Conservation (phyloP, 768 basidiomycete genomes). For the Trichaptum fuscoviolaceum region DNA sequence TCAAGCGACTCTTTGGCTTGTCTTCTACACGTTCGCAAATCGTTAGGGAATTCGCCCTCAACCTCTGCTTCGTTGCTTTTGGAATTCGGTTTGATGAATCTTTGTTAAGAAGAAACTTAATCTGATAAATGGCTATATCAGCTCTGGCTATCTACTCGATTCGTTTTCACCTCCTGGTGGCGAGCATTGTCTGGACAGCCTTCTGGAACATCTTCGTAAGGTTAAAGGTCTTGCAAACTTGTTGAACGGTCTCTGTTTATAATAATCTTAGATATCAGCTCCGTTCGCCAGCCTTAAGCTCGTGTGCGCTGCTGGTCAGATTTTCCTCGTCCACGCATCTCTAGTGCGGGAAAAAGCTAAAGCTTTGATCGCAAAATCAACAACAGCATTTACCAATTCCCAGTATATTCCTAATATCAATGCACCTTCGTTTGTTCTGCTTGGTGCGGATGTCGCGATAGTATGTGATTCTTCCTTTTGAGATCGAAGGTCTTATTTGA, state of each 20-base stretch:
- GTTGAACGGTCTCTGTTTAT: background rate
- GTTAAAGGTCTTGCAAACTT: background rate
- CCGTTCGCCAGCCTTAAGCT: background rate
- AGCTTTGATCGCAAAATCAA: background rate
- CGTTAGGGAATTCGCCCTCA: background rate
- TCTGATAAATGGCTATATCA: background rate
- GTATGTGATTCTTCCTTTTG: background rate
- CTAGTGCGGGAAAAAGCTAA: background rate
- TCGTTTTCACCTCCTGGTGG: conserved; percentile 2
- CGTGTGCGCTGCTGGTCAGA: background rate
- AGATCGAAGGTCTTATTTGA: background rate
- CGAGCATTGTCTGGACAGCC: background rate
- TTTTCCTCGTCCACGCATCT: conserved; percentile 1
- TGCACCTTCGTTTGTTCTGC: background rate
- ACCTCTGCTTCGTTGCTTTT: conserved; percentile 1
- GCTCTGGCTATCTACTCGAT: conserved; percentile 1
- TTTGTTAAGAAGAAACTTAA: too few relatives aligned
- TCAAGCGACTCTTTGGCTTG: background rate
- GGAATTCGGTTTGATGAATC: background rate
- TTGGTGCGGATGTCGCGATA: background rate
- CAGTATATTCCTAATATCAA: background rate
- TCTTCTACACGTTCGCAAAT: background rate
- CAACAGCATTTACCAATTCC: background rate
- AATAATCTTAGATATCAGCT: background rate
- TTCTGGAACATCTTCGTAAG: conserved; percentile 1